These are phyloP conservation scores for Neonectria ditissima DNA, from an alignment of 2,329 filamentous ascomycete genomes.

Conservation along the genomic window DNA sequence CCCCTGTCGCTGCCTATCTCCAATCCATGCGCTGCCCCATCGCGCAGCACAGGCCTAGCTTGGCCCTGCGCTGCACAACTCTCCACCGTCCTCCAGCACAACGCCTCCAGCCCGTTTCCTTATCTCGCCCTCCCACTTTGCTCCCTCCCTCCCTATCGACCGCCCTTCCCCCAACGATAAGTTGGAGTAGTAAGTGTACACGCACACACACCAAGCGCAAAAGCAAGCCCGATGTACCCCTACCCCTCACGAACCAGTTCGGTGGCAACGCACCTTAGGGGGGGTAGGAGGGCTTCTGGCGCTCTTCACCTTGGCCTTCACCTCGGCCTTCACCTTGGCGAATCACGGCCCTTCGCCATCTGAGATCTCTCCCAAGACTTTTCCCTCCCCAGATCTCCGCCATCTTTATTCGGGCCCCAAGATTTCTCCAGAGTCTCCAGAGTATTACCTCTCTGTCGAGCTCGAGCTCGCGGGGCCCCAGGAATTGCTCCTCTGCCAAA, in stretches of 20 bases:
- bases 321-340: conserved; percentile 27
- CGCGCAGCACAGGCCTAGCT: conserved; percentile 1
- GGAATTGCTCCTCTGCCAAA: conserved; percentile 28
- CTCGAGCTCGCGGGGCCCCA: conserved; percentile 42
- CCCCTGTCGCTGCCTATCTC: conserved; percentile 3
- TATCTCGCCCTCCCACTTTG: conserved; percentile 17
- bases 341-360: conserved; percentile 8
- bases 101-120: conserved; percentile 1
- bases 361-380: conserved; percentile 13
- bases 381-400: conserved; percentile 26
- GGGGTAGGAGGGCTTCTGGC: not conserved
- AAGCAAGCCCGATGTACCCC: conserved; percentile 9
- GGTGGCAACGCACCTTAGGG: conserved; percentile 1
- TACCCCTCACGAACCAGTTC: conserved; percentile 10
- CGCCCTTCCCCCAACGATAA: conserved; percentile 9
- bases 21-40: not conserved
- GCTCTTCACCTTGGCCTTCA: conserved; percentile 22
- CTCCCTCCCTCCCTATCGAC: not conserved
- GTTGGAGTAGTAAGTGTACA: conserved; percentile 12
- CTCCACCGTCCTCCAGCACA: not conserved
- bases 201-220: not conserved
- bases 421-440: conserved; percentile 38
- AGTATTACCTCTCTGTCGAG: conserved; percentile 19
- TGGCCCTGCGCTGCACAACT: not conserved
- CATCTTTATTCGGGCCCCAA: conserved; percentile 24